Evolutionary conservation across 306 rosid genomes (phyloP), one percentile per base, ranked within the genome.

Genomic region (Elaeagnus macrophylla): DNA sequence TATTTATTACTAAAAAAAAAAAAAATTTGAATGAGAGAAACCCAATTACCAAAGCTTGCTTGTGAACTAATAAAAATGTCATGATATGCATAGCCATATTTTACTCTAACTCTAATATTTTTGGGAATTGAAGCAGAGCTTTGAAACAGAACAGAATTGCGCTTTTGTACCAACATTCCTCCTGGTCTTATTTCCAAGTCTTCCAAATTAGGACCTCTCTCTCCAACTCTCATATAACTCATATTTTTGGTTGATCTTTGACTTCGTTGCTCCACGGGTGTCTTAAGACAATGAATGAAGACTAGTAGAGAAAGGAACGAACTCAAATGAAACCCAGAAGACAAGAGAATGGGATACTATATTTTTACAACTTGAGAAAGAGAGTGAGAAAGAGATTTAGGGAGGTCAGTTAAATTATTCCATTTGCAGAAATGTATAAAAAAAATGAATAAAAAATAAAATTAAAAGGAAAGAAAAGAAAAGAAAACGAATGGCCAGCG

Each of bases 111-210:
- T 53, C 57, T 76, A 67, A 91, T 69, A 20, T 20, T 20, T 57
- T 67, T 67, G 8, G 83, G 68, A 36, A 65, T 36, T 18, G 75
- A 12, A n/a, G 48, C 63, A 59, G 72, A 57, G 37, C 57, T 54
- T 12, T 55, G 75, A 45, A 71, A 67, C 38, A 2, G 42, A 17
- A 75, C 81, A 2, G 70, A 58, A 48, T 67, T 71, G 56, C 97
- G 75, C 62, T 78, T 83, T 42, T 90, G 97, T 0, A 90, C 95
- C 43, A 90, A 42, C 97, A 90, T 81, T 68, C 95, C 97, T 18
- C 97, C 86, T 5, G 96, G 97, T 65, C 87, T 74, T 46, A 84
- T 49, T 61, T 86, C 96, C 77, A 72, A 84, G 7, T 73, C 86
- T 5, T 53, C 75, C 2, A 20, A 37, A 16, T 39, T 58, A 7